Conservation (phyloP, 148 eudicot genomes). For the Agrostemma githago region DNA sequence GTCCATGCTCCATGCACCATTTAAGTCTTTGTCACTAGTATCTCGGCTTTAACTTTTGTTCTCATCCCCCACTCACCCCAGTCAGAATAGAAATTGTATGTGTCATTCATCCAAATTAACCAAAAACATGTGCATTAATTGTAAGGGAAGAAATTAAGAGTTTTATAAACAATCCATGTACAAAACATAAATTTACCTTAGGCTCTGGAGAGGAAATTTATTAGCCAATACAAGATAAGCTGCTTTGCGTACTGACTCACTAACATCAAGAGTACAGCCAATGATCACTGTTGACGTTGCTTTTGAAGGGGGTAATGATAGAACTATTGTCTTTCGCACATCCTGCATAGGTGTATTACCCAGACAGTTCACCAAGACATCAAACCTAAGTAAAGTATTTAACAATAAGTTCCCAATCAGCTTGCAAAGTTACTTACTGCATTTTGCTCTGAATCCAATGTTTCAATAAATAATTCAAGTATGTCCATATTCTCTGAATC, state of each 20-base stretch:
- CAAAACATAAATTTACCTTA: slow-evolving; percentile 45
- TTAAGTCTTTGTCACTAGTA: background rate
- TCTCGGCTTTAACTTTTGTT: background rate
- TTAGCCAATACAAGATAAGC: slow-evolving; percentile 81
- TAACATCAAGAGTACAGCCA: slow-evolving; percentile 83
- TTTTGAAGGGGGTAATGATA: slow-evolving; percentile 77
- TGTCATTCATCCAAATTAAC: background rate
- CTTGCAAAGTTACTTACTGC: slow-evolving; percentile 47
- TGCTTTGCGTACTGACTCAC: slow-evolving; percentile 84
- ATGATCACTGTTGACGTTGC: slow-evolving; percentile 62
- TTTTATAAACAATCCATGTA: background rate
- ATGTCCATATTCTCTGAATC: slow-evolving; percentile 85
- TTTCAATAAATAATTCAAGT: slow-evolving; percentile 64
- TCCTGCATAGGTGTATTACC: slow-evolving; percentile 52
- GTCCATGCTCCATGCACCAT: too few species aligned
- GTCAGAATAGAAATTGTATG: background rate
- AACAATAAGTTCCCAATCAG: background rate
- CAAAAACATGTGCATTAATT: background rate
- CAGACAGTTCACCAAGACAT: slow-evolving; percentile 2
- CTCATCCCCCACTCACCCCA: background rate
- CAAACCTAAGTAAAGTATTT: background rate
- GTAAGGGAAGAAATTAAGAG: background rate
- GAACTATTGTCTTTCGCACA: slow-evolving; percentile 72
- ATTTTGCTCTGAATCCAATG: slow-evolving; percentile 67
- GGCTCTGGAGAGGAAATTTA: slow-evolving; percentile 94